Conservation (phyloP, 164 flowering plant species). For the Akebia trifoliata region DNA sequence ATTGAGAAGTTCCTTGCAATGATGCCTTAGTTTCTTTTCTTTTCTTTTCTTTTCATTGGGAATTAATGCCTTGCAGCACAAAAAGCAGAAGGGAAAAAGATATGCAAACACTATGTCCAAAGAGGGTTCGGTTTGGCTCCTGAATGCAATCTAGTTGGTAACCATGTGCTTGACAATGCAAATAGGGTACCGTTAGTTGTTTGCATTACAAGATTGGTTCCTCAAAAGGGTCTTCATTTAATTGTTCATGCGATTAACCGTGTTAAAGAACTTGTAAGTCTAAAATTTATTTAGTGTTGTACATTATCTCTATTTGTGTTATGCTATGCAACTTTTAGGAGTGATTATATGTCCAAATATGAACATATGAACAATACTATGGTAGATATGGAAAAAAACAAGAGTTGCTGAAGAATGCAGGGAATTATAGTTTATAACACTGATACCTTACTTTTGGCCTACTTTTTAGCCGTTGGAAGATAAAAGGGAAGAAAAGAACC, state of each 20-base stretch:
- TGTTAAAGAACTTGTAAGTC: slow-evolving; percentile 51
- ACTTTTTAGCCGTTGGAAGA: too few relatives aligned
- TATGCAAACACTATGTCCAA: slow-evolving; percentile 59
- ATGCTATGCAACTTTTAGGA: background rate
- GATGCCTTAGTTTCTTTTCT: slow-evolving; percentile 2
- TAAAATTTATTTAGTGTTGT: background rate
- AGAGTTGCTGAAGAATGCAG: too few relatives aligned
- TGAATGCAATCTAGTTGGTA: slow-evolving; percentile 14
- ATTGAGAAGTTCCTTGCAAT: background rate
- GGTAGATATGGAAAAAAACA: too few relatives aligned
- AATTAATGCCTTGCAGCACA: slow-evolving; percentile 29
- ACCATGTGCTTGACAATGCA: slow-evolving; percentile 6
- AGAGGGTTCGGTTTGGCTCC: slow-evolving; percentile 52
- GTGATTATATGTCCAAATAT: background rate
- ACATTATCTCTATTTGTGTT: background rate
- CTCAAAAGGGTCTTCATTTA: slow-evolving; percentile 77
- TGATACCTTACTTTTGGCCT: too few relatives aligned
- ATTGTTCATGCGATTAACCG: slow-evolving; percentile 49
- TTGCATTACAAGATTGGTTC: slow-evolving; percentile 61
- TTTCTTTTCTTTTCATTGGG: too few relatives aligned
- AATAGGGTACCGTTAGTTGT: slow-evolving; percentile 44
- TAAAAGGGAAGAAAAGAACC: too few relatives aligned
- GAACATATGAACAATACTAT: too few relatives aligned
- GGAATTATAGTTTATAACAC: too few relatives aligned
- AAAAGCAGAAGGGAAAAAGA: slow-evolving; percentile 38